These are phyloP conservation scores for Triangularia setosa DNA, from an alignment of 2,329 filamentous ascomycete species.

Conservation along the genomic window DNA sequence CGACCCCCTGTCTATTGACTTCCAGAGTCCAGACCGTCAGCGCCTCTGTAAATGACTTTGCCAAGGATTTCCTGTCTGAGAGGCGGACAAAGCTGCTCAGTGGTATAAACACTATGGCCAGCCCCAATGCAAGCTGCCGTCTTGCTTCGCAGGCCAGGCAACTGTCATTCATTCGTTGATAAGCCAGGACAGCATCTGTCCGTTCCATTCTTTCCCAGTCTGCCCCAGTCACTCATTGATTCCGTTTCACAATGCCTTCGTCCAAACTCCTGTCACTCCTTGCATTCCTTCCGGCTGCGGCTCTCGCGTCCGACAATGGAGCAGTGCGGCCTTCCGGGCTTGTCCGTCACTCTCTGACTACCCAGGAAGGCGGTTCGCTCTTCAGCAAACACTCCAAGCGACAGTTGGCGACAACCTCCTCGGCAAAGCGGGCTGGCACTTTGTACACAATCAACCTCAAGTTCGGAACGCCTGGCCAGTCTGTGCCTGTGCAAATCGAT, in stretches of 20 bases:
- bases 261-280: constrained; percentile 10
- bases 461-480: constrained; percentile 23
- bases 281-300: constrained; percentile 14
- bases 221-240: constrained; percentile 2
- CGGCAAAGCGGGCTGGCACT: constrained; percentile 7
- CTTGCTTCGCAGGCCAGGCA: neutral
- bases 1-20: neutral
- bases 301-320: constrained; percentile 9
- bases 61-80: neutral
- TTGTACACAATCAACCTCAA: constrained; percentile 17
- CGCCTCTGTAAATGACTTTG: neutral
- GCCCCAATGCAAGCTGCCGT: neutral
- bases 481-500: constrained; percentile 21
- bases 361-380: constrained; percentile 4
- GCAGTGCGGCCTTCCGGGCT: constrained; percentile 15
- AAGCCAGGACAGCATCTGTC: neutral
- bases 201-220: neutral
- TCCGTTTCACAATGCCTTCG: constrained; percentile 3
- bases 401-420: constrained; percentile 8
- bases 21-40: neutral
- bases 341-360: constrained; percentile 18
- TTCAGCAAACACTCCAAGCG: constrained; percentile 17
- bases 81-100: neutral
- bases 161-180: constrained; percentile 3
- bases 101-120: neutral